Conservation (phyloP, 805 yeast genomes). For the Candida sithepensis region DNA sequence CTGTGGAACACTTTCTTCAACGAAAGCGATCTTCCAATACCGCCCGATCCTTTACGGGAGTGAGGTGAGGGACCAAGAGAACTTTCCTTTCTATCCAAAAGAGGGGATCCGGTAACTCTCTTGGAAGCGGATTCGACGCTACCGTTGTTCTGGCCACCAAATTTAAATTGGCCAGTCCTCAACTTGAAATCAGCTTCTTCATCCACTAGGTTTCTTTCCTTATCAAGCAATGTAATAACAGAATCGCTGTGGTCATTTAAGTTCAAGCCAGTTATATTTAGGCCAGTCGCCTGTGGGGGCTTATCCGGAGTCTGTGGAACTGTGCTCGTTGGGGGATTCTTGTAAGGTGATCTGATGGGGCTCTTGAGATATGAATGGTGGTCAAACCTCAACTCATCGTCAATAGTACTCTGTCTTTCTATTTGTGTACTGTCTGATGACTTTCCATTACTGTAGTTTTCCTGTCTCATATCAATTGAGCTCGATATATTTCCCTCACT, state of each 20-base stretch:
- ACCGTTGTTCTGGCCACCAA: constrained; percentile 11
- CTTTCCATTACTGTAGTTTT: too few relatives aligned
- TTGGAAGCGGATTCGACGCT: neutral
- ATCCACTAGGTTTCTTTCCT: constrained; percentile 2
- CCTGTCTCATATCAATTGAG: too few relatives aligned
- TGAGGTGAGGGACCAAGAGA: constrained; percentile 1
- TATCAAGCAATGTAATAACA: constrained; percentile 1
- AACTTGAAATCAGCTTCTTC: constrained; percentile 9
- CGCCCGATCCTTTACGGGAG: constrained; percentile 20
- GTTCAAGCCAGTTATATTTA: constrained; percentile 22
- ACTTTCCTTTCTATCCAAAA: neutral
- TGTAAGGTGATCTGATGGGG: constrained; percentile 14
- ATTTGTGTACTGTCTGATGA: too few relatives aligned
- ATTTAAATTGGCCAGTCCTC: constrained; percentile 15
- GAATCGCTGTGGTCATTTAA: neutral
- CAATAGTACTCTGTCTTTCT: too few relatives aligned
- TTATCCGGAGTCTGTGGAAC: constrained; percentile 18
- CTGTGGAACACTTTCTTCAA: constrained; percentile 22
- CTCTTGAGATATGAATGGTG: constrained; percentile 4
- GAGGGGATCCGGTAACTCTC: neutral
- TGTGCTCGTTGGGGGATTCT: constrained; percentile 11
- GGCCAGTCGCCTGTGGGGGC: constrained; percentile 9
- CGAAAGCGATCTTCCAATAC: constrained; percentile 22
- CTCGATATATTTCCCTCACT: neutral
- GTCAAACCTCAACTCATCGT: constrained; percentile 2